Base-by-base conservation (phyloP, 345 rosid species). In the Ceriops zippeliana region DNA sequence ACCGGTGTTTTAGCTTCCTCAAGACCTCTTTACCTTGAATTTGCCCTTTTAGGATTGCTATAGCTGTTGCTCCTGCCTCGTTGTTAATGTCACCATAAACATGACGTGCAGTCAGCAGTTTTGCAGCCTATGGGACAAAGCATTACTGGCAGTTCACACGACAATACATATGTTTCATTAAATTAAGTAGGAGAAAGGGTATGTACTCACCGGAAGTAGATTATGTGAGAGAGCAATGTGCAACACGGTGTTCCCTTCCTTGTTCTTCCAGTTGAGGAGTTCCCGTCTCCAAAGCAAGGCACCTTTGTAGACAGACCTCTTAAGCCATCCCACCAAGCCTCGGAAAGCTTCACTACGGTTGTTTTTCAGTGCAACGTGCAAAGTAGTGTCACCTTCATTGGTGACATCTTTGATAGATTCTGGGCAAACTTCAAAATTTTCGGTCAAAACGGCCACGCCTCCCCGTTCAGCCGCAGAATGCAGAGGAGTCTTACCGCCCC, bases 401-500 rank as follows among this genome's bases (percentile, higher is more conserved):
- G 65, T 69, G n/a, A 75, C 42, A 60, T 75, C 70, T 5, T 2
- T 0, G 31, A 75, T 69, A 26, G 70, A 69, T 16, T 65, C 10
- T 6, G 66, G 62, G 10, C 61, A 64, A 49, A 4, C 30, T 1
- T 24, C 15, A 0, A 80, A 63, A 49, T 74, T 77, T 57, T 31
- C 27, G 0, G 53, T 13, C 70, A 74, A 52, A 71, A 68, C 46
- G 2, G 53, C 27, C 0, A 0, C 17, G 0, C 42, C 13, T 6
- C 62, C 76, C 17, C 17, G 17, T 2, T 52, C 52, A 4, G 24
- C 74, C 13, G 56, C 75, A 21, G 58, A 58, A 68, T 80, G 81
- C 42, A 74, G 19, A 2, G 83, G 79, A 7, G 78, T 74, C 15
- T 19, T n/a, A 19, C 69, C 78, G 52, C 19, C 28, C 59, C 63